phyloP scores from a whole-genome alignment of 164 flowering plant species.

The Kingdonia uniflora region DNA sequence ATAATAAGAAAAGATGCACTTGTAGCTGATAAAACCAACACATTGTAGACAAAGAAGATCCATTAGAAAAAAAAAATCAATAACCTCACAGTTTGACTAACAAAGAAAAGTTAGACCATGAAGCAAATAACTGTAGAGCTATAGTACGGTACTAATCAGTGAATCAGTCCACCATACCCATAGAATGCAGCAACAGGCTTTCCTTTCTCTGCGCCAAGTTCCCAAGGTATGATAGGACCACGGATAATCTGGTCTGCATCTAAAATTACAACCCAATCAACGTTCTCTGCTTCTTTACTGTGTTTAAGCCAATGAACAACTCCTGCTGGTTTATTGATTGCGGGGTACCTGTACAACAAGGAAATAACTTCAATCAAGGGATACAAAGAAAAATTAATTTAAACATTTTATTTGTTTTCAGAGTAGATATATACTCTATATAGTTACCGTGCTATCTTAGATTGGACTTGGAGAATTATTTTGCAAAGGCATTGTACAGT shows the following conservation, averaged over 20 bases:
- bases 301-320: slow-evolving; percentile 88
- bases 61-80: no score
- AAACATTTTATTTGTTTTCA: no score
- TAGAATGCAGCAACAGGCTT: slow-evolving; percentile 86
- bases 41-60: no score
- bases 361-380: slow-evolving; percentile 2
- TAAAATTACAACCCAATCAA: slow-evolving; percentile 95
- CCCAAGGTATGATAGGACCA: slow-evolving; percentile 94
- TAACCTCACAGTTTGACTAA: no score
- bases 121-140: no score
- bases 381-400: not conserved
- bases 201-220: slow-evolving; percentile 91
- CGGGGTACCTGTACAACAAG: slow-evolving; percentile 72
- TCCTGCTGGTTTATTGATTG: slow-evolving; percentile 96
- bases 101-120: no score
- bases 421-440: no score
- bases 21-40: no score
- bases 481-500: no score
- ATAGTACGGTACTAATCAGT: not conserved
- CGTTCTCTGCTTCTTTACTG: slow-evolving; percentile 84
- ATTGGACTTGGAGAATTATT: no score
- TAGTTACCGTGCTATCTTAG: no score
- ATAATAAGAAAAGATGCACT: no score
- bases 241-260: slow-evolving; percentile 95
- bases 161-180: slow-evolving; percentile 38